Percentiles rank a stretch among this genome's conserved stretches.
These are phyloP conservation scores for Pythium aquatile DNA, from an alignment of 352 stramenopile species.

Conservation along the genomic window DNA sequence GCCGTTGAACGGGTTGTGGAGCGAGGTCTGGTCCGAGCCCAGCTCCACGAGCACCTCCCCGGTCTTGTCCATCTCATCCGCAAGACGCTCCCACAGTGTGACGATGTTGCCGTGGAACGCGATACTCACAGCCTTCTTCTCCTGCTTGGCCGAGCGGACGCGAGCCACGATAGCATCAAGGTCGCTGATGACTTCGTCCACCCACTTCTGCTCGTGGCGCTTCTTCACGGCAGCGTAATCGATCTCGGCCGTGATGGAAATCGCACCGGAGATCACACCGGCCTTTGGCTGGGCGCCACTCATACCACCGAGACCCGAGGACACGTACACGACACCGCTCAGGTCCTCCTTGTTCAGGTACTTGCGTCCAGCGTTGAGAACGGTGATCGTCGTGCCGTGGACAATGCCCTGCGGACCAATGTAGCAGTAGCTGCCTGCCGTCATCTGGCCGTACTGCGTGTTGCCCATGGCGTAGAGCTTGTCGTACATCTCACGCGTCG, in stretches of 20 bases:
- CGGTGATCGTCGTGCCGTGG: slow-evolving; percentile 89
- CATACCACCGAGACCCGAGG: slow-evolving; percentile 85
- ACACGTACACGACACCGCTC: slow-evolving; percentile 83
- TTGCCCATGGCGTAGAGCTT: slow-evolving; percentile 87
- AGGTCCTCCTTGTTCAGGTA: slow-evolving; percentile 74
- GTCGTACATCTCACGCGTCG: slow-evolving; percentile 81
- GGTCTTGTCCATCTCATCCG: slow-evolving; percentile 65
- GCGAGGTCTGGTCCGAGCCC: slow-evolving; percentile 85
- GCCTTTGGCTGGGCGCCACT: slow-evolving; percentile 84
- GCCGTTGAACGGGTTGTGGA: slow-evolving; percentile 90
- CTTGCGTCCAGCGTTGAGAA: slow-evolving; percentile 89
- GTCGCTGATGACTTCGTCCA: slow-evolving; percentile 76
- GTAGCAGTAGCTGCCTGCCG: slow-evolving; percentile 90
- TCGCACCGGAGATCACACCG: slow-evolving; percentile 80
- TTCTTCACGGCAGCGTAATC: slow-evolving; percentile 79
- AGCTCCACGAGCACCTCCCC: slow-evolving; percentile 82
- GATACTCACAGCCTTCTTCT: slow-evolving; percentile 72
- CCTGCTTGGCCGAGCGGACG: slow-evolving; percentile 52
- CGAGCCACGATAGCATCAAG: slow-evolving; percentile 65
- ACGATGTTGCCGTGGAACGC: slow-evolving; percentile 88
- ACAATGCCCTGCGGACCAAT: slow-evolving; percentile 90
- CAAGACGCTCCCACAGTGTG: slow-evolving; percentile 81
- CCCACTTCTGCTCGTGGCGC: slow-evolving; percentile 83
- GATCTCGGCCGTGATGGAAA: slow-evolving; percentile 86
- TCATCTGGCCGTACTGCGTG: slow-evolving; percentile 90